These are phyloP conservation scores for Fusarium chuoi DNA, from an alignment of 2,329 filamentous ascomycete genomes.

Conservation along the genomic window DNA sequence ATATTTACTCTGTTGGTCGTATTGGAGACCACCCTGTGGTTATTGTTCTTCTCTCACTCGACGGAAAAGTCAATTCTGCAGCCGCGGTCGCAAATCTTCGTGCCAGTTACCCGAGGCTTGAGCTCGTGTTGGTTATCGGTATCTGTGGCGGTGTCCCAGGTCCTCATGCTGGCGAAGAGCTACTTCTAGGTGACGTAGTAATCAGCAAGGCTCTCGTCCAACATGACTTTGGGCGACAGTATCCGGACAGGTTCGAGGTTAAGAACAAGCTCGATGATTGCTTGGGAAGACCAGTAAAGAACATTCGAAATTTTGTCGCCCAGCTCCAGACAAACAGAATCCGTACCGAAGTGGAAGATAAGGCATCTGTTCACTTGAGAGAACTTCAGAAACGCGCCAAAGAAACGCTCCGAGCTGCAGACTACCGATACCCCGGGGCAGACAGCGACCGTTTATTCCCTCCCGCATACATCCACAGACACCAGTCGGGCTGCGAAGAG, in stretches of 20 bases:
- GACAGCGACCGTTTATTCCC: slow-evolving; percentile 42
- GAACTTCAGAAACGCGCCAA: neutral
- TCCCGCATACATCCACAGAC: neutral
- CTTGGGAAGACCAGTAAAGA: slow-evolving; percentile 16
- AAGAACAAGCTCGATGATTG: slow-evolving; percentile 40
- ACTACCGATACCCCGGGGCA: slow-evolving; percentile 40
- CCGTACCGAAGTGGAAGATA: neutral
- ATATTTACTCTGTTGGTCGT: slow-evolving; percentile 46
- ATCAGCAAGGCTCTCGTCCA: slow-evolving; percentile 45
- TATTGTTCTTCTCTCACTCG: slow-evolving; percentile 42
- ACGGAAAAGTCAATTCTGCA: slow-evolving; percentile 46
- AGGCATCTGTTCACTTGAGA: neutral
- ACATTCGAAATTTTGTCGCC: neutral
- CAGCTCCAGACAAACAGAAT: neutral
- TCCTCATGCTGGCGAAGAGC: slow-evolving; percentile 3
- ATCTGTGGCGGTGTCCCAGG: slow-evolving; percentile 54
- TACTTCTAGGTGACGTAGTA: slow-evolving; percentile 49
- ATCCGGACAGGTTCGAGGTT: slow-evolving; percentile 30
- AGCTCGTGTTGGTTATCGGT: slow-evolving; percentile 51
- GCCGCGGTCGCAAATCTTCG: slow-evolving; percentile 43
- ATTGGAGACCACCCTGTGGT: slow-evolving; percentile 46
- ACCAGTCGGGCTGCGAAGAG: neutral
- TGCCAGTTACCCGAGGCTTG: slow-evolving; percentile 48
- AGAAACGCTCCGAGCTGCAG: neutral
- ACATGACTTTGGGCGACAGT: slow-evolving; percentile 42